These are phyloP conservation scores for Trypanosoma melophagium DNA, from an alignment of 208 protist genomes.

Conservation along the genomic window DNA sequence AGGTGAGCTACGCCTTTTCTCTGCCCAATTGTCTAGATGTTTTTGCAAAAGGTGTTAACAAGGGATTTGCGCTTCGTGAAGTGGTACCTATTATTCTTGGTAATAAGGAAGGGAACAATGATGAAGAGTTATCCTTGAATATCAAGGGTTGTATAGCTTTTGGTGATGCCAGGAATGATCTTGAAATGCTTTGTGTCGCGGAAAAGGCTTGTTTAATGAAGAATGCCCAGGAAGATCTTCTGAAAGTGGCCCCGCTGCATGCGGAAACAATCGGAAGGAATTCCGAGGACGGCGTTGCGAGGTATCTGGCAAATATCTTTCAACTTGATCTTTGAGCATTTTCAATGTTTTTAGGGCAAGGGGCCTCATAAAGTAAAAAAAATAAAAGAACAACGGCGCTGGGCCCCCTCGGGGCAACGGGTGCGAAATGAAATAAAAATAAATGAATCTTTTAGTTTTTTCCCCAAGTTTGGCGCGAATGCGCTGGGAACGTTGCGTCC, in stretches of 20 bases:
- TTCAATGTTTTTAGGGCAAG: too few relatives aligned
- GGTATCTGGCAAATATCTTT: slow-evolving; percentile 31
- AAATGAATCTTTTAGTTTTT: too few relatives aligned
- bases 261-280: slow-evolving; percentile 36
- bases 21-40: slow-evolving; percentile 47
- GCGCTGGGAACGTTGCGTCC: too few relatives aligned
- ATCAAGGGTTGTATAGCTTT: slow-evolving; percentile 45
- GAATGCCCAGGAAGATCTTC: slow-evolving; percentile 26
- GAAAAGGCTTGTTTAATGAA: slow-evolving; percentile 44
- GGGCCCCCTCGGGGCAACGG: too few relatives aligned
- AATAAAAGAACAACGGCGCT: background rate
- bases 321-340: background rate
- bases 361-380: background rate
- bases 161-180: slow-evolving; percentile 53
- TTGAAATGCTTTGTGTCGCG: slow-evolving; percentile 35
- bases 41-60: slow-evolving; percentile 45
- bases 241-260: slow-evolving; percentile 28
- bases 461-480: too few relatives aligned
- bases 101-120: background rate
- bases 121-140: background rate
- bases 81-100: slow-evolving; percentile 24
- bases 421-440: too few relatives aligned
- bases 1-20: slow-evolving; percentile 26
- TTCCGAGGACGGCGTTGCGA: slow-evolving; percentile 39
- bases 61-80: slow-evolving; percentile 30